Percentiles rank a stretch among this genome's conserved stretches.
Evolutionary conservation across 768 basidiomycete genomes (phyloP).

Genomic region (Pleurotus ostreatus): DNA sequence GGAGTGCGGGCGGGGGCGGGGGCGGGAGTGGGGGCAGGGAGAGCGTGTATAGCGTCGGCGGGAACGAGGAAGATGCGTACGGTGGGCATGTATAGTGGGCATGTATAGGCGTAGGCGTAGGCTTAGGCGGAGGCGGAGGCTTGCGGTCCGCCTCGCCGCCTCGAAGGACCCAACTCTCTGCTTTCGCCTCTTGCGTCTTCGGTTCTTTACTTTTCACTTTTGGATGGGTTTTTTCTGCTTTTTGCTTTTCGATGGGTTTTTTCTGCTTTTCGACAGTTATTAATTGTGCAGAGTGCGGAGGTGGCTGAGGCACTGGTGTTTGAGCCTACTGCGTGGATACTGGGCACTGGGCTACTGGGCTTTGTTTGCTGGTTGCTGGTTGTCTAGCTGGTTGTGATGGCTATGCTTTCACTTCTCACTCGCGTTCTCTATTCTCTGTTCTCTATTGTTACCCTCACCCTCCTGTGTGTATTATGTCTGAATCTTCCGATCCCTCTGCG

Average conservation of each 20-base stretch:
- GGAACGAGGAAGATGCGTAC: slow-evolving; percentile 6
- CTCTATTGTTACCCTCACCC: background rate
- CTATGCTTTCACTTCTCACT: background rate
- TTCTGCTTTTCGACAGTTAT: background rate
- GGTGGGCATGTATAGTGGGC: background rate
- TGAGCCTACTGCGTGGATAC: background rate
- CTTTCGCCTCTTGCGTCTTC: too few species aligned
- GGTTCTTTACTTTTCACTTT: background rate
- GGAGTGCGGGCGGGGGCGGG: background rate
- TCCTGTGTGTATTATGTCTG: background rate
- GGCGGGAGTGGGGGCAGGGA: background rate
- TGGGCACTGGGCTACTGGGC: background rate
- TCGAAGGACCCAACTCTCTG: background rate
- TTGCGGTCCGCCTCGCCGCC: background rate
- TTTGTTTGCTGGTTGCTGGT: background rate
- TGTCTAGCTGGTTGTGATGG: too few species aligned
- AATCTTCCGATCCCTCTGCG: too few species aligned
- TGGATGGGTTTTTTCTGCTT: background rate
- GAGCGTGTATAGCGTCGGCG: slow-evolving; percentile 8
- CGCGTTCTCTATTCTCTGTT: background rate
- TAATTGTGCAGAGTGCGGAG: background rate
- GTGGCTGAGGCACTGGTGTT: too few species aligned
- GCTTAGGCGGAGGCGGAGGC: background rate
- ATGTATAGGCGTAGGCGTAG: too few species aligned
- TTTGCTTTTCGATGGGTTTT: background rate